phyloP scores from a whole-genome alignment of 148 eudicot species.

The Heliamphora exappendiculata region DNA sequence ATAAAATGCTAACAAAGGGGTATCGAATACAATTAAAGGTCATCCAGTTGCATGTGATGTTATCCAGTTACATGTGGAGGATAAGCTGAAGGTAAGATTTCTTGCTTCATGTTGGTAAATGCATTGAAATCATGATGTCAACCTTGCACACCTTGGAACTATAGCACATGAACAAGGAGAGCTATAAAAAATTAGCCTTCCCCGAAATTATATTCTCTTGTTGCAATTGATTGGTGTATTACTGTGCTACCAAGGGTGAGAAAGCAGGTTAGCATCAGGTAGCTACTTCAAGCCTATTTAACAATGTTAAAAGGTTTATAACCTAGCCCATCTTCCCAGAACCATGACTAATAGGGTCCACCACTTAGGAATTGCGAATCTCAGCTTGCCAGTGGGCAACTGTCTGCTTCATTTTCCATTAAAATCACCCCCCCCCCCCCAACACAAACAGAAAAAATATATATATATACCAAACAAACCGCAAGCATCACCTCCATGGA shows the following conservation, averaged over 20 bases:
- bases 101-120: background rate
- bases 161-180: background rate
- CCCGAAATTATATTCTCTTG: background rate
- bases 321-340: background rate
- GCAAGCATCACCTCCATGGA: background rate
- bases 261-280: conserved; percentile 4
- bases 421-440: too few relatives aligned
- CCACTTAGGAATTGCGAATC: background rate
- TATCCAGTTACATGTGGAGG: background rate
- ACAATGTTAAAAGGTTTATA: background rate
- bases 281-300: background rate
- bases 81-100: background rate
- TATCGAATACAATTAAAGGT: background rate
- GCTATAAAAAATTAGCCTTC: background rate
- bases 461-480: background rate
- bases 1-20: background rate
- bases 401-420: background rate
- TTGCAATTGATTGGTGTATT: background rate
- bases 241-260: background rate
- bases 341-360: background rate
- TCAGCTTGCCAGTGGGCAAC: background rate
- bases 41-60: background rate
- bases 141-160: background rate
- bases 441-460: background rate
- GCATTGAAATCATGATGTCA: background rate